These are phyloP conservation scores for Colletotrichum sp. DNA, from an alignment of 2,329 filamentous ascomycete genomes.

Conservation along the genomic window DNA sequence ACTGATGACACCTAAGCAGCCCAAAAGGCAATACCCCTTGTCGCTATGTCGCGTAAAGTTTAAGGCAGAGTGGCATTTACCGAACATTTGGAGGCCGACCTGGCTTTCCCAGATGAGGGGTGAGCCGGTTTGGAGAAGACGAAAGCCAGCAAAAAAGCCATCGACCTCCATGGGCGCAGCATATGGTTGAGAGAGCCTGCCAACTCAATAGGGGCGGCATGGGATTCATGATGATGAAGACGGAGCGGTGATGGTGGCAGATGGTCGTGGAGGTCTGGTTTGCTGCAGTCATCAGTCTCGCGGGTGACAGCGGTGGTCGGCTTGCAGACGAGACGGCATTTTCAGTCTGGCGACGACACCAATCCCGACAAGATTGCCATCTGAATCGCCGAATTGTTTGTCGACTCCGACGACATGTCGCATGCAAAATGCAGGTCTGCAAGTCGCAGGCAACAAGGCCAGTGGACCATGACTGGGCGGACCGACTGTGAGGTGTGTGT, in stretches of 20 bases:
- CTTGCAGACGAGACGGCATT: neutral
- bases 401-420: neutral
- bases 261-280: neutral
- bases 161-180: neutral
- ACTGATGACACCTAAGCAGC: constrained; percentile 14
- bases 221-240: neutral
- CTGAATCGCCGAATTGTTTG: constrained; percentile 1
- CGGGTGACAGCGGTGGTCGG: neutral
- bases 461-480: neutral
- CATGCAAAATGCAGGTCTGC: constrained; percentile 7
- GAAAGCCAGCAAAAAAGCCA: neutral
- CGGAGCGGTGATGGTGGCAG: neutral
- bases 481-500: neutral
- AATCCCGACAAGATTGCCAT: neutral
- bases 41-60: neutral
- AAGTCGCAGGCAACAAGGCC: neutral
- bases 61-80: constrained; percentile 9
- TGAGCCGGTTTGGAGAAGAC: neutral
- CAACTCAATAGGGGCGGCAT: neutral
- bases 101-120: neutral
- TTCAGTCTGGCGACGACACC: neutral
- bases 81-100: constrained; percentile 1
- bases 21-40: neutral
- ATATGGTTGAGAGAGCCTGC: neutral
- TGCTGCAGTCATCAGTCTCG: constrained; percentile 5